Conservation (phyloP, 2,329 filamentous ascomycete species). For the Fusarium piperis region DNA sequence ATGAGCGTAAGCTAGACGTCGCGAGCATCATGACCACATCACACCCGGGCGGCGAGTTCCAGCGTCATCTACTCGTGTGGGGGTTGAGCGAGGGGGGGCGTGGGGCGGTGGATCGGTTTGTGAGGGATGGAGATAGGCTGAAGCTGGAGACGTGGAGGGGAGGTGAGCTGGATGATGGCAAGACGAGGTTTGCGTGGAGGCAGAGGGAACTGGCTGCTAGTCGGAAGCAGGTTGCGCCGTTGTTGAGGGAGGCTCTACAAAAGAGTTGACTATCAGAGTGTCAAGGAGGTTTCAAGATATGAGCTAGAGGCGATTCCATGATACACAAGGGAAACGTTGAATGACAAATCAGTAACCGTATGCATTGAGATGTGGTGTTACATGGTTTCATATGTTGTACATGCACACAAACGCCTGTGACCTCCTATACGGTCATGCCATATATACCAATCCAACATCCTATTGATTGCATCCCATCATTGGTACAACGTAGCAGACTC, state of each 20-base stretch:
- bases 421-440: background rate
- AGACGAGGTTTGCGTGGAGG: constrained; percentile 71
- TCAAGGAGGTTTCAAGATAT: constrained; percentile 17
- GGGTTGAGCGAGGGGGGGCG: constrained; percentile 61
- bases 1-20: constrained; percentile 69
- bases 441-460: background rate
- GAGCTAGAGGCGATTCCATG: background rate
- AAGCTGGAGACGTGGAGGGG: constrained; percentile 64
- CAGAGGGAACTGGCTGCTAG: constrained; percentile 71
- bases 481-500: background rate
- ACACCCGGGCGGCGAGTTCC: constrained; percentile 63
- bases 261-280: constrained; percentile 26
- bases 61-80: constrained; percentile 75
- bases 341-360: background rate
- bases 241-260: constrained; percentile 67
- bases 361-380: constrained; percentile 16
- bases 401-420: background rate
- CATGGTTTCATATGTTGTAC: constrained; percentile 16
- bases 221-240: constrained; percentile 75
- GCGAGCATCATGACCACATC: constrained; percentile 76
- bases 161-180: constrained; percentile 56
- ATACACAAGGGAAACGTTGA: background rate
- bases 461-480: background rate
- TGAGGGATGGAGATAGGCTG: constrained; percentile 57
- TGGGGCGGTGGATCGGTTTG: constrained; percentile 65